These are phyloP conservation scores for Amaranthus palmeri DNA, from an alignment of 148 eudicot species.

Conservation along the genomic window DNA sequence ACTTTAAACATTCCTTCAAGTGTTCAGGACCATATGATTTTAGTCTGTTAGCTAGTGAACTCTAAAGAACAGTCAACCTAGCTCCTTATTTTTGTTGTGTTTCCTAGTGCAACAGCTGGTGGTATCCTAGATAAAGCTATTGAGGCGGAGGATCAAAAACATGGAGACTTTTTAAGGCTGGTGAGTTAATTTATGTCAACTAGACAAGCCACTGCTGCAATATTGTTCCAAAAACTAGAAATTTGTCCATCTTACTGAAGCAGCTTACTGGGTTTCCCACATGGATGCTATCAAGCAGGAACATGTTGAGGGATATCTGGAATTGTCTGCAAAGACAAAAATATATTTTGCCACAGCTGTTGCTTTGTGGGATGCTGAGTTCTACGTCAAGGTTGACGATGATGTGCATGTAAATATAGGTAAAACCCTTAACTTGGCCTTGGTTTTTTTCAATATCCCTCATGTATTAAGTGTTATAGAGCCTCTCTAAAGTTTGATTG, in stretches of 20 bases:
- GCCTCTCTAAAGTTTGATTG: not conserved
- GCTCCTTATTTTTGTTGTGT: slow-evolving; percentile 13
- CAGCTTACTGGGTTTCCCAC: slow-evolving; percentile 13
- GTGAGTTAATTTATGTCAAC: slow-evolving; percentile 28
- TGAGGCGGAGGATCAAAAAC: slow-evolving; percentile 85
- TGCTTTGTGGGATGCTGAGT: slow-evolving; percentile 81
- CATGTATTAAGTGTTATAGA: not conserved
- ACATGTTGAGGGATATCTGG: slow-evolving; percentile 88
- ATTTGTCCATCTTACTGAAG: not conserved
- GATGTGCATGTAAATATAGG: slow-evolving; percentile 92
- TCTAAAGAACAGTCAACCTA: too few species aligned
- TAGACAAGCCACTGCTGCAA: not conserved
- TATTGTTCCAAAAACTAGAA: too few species aligned
- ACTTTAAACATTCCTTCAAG: too few species aligned
- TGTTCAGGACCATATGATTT: too few species aligned
- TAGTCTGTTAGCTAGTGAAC: too few species aligned
- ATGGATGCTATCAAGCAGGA: slow-evolving; percentile 34
- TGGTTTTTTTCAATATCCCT: not conserved
- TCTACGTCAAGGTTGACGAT: slow-evolving; percentile 82
- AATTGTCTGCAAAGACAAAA: slow-evolving; percentile 79
- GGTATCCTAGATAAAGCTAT: slow-evolving; percentile 81
- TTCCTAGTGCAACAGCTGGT: slow-evolving; percentile 69
- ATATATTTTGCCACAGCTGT: slow-evolving; percentile 72
- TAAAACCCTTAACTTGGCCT: slow-evolving; percentile 17
- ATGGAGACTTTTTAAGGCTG: slow-evolving; percentile 79